Evolutionary conservation across 441 rosid species (phyloP).

Genomic region (Aquilaria agallochum): DNA sequence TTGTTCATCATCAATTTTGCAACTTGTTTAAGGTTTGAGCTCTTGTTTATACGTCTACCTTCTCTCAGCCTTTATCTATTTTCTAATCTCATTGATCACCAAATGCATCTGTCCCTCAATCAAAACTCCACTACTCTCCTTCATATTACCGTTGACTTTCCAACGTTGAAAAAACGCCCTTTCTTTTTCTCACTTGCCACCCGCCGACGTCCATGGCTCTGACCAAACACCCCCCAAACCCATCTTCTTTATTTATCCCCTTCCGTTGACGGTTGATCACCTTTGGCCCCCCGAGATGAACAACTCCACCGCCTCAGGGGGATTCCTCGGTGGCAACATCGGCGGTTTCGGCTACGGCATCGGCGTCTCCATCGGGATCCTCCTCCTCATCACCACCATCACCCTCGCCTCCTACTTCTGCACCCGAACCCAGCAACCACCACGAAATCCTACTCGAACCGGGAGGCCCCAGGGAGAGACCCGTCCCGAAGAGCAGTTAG

Average conservation of each 20-base stretch:
- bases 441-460: constrained; percentile 2
- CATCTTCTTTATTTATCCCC: constrained; percentile 6
- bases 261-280: background rate
- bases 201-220: constrained; percentile 31
- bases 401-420: constrained; percentile 82
- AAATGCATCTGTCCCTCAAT: constrained; percentile 18
- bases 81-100: constrained; percentile 2
- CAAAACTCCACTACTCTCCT: constrained; percentile 18
- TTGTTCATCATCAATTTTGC: no score
- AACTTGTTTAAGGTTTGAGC: no score
- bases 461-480: constrained; percentile 5
- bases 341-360: constrained; percentile 78
- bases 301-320: constrained; percentile 18
- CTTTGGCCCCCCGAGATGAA: constrained; percentile 27
- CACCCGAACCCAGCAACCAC: constrained; percentile 30
- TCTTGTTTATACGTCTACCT: no score
- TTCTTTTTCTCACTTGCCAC: constrained; percentile 5
- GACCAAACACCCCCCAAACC: constrained; percentile 22
- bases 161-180: constrained; percentile 9
- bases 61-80: no score
- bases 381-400: constrained; percentile 86
- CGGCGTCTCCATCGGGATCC: constrained; percentile 77
- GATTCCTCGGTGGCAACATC: constrained; percentile 40
- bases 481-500: constrained; percentile 1
- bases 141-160: constrained; percentile 52